Percentiles rank a stretch among this genome's conserved stretches.
These are phyloP conservation scores for Elymus sibiricus DNA, from an alignment of 176 grass and related monocot species.

Conservation along the genomic window DNA sequence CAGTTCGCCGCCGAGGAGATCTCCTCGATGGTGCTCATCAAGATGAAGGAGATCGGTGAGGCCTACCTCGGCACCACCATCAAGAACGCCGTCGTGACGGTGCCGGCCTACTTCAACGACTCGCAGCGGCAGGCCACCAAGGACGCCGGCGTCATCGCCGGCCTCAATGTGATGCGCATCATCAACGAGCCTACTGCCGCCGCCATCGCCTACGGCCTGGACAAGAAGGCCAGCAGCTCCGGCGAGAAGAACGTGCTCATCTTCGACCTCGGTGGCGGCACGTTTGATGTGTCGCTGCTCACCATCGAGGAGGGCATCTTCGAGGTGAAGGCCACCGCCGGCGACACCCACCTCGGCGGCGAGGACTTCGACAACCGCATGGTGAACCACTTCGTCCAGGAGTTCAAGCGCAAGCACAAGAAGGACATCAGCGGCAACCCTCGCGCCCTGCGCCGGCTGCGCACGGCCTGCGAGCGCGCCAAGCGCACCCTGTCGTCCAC, in stretches of 20 bases:
- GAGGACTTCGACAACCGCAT: slow-evolving; percentile 93
- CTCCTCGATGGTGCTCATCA: slow-evolving; percentile 90
- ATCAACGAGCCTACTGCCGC: slow-evolving; percentile 86
- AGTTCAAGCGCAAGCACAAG: slow-evolving; percentile 84
- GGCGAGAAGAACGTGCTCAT: slow-evolving; percentile 89
- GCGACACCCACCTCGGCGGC: slow-evolving; percentile 87
- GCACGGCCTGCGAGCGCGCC: slow-evolving; percentile 78
- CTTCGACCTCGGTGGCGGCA: slow-evolving; percentile 84
- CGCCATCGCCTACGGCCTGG: slow-evolving; percentile 80
- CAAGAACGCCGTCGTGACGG: slow-evolving; percentile 83
- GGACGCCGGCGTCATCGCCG: slow-evolving; percentile 73
- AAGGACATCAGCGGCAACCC: slow-evolving; percentile 86
- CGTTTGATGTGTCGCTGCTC: slow-evolving; percentile 81
- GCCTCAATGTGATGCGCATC: slow-evolving; percentile 87
- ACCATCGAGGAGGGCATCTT: slow-evolving; percentile 97
- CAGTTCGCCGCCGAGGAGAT: slow-evolving; percentile 82
- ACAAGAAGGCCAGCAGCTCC: slow-evolving; percentile 71
- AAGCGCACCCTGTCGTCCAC: slow-evolving; percentile 92
- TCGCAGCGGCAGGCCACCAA: slow-evolving; percentile 89
- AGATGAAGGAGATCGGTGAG: slow-evolving; percentile 89
- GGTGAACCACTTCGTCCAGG: slow-evolving; percentile 90
- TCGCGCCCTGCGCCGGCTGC: slow-evolving; percentile 58
- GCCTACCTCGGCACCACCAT: slow-evolving; percentile 81
- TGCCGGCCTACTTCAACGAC: slow-evolving; percentile 90
- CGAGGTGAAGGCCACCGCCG: slow-evolving; percentile 87